Evolutionary conservation across 495 filamentous ascomycete genomes (phyloP).

Genomic region (Sabuloglossum arenarium): DNA sequence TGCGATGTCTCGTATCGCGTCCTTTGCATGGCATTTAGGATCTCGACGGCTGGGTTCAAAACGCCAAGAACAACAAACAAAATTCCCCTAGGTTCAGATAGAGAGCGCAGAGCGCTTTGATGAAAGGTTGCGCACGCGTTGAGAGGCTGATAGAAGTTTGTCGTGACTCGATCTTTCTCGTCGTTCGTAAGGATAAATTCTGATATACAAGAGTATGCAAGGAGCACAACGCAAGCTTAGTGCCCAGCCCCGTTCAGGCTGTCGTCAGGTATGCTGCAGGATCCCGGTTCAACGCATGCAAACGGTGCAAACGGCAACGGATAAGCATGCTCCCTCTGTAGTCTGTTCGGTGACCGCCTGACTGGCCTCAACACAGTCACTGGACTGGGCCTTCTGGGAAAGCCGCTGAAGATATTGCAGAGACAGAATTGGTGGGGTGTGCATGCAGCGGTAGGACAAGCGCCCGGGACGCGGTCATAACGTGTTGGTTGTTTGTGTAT

Average conservation of each 20-base stretch:
- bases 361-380: constrained; percentile 1
- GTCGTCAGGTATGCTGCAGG: constrained; percentile 2
- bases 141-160: neutral
- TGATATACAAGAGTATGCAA: neutral
- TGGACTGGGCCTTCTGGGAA: neutral
- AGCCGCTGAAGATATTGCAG: neutral
- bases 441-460: constrained; percentile 1
- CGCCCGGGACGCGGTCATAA: neutral
- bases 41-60: neutral
- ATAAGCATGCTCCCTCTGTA: neutral
- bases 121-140: neutral
- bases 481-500: neutral
- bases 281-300: constrained; percentile 1
- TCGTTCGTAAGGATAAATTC: neutral
- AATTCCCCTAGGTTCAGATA: neutral
- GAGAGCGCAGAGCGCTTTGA: neutral
- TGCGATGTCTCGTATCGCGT: constrained; percentile 1
- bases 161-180: neutral
- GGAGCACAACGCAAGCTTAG: neutral
- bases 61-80: neutral
- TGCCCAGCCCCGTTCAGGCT: neutral
- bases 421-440: neutral
- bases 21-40: constrained; percentile 1
- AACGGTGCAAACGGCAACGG: constrained; percentile 2
- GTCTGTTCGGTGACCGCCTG: neutral